phyloP scores from a whole-genome alignment of 192 early-diverging fungal species.

The Backusella liffmaniae region DNA sequence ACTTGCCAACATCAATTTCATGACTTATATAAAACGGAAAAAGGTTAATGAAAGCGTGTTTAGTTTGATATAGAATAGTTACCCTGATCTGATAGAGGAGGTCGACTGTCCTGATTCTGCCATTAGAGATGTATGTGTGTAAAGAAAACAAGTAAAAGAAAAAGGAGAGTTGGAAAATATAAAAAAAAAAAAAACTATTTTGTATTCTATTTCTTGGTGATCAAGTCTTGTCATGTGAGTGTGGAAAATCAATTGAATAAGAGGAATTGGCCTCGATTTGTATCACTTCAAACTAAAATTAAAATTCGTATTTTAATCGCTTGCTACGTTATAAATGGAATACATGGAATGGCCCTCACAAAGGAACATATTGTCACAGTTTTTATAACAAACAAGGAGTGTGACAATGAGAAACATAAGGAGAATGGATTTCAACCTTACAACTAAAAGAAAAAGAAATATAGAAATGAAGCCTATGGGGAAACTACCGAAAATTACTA shows the following conservation, averaged over 20 bases:
- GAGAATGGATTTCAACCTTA: too few relatives aligned
- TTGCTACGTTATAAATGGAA: too few relatives aligned
- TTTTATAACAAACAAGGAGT: too few relatives aligned
- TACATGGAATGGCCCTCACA: too few relatives aligned
- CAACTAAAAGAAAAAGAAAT: too few relatives aligned
- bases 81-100: conserved; percentile 27
- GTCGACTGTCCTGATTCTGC: conserved; percentile 25
- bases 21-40: conserved; percentile 2
- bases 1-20: conserved; percentile 56
- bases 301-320: not conserved
- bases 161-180: not conserved
- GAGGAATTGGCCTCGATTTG: not conserved
- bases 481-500: too few relatives aligned
- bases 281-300: not conserved
- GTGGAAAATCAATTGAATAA: not conserved
- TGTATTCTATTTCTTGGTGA: not conserved
- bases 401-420: too few relatives aligned
- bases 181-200: not conserved
- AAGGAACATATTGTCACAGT: too few relatives aligned
- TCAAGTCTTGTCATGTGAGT: not conserved
- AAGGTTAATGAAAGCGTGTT: not conserved
- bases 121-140: conserved; percentile 1
- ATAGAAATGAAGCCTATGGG: too few relatives aligned
- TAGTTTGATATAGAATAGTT: not conserved
- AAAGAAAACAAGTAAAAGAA: not conserved